These are phyloP conservation scores for Phytophthora colocasiae DNA, from an alignment of 352 stramenopile species.

Conservation along the genomic window DNA sequence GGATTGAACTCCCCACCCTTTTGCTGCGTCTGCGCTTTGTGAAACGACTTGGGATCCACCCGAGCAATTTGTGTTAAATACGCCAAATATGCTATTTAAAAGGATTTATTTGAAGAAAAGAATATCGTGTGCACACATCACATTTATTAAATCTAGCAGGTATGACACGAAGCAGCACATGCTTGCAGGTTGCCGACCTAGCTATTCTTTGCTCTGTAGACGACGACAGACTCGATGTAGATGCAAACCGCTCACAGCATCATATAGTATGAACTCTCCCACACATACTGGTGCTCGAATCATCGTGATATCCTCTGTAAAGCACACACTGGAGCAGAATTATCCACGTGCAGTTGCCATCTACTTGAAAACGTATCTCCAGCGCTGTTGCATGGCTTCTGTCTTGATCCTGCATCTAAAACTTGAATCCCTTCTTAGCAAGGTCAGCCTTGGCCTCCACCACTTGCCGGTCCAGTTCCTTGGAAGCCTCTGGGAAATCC, in stretches of 20 bases:
- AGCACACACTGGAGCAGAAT: background rate
- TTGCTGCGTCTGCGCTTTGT: constrained; percentile 8
- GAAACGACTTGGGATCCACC: constrained; percentile 45
- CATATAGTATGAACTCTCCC: background rate
- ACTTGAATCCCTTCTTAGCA: constrained; percentile 63
- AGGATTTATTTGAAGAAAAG: background rate
- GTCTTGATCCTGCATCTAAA: constrained; percentile 25
- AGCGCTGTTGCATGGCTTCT: background rate
- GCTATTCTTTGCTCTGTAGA: constrained; percentile 3
- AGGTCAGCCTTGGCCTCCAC: constrained; percentile 72
- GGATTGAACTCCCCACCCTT: constrained; percentile 1
- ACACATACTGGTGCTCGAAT: background rate
- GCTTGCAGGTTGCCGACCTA: background rate
- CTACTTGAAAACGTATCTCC: too few relatives aligned
- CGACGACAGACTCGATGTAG: background rate
- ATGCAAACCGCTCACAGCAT: background rate
- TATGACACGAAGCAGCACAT: constrained; percentile 24
- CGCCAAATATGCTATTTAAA: constrained; percentile 1
- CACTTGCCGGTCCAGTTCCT: constrained; percentile 75
- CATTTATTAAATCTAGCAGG: constrained; percentile 25
- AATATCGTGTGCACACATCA: constrained; percentile 20
- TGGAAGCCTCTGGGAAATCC: constrained; percentile 71
- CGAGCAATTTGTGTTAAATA: constrained; percentile 6
- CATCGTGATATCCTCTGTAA: constrained; percentile 5
- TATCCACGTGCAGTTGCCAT: background rate